A percentile compares a stretch with the other conserved stretches of the same genome.
These are phyloP conservation scores for Excoecaria agallocha DNA, from an alignment of 345 rosid species.

Conservation along the genomic window DNA sequence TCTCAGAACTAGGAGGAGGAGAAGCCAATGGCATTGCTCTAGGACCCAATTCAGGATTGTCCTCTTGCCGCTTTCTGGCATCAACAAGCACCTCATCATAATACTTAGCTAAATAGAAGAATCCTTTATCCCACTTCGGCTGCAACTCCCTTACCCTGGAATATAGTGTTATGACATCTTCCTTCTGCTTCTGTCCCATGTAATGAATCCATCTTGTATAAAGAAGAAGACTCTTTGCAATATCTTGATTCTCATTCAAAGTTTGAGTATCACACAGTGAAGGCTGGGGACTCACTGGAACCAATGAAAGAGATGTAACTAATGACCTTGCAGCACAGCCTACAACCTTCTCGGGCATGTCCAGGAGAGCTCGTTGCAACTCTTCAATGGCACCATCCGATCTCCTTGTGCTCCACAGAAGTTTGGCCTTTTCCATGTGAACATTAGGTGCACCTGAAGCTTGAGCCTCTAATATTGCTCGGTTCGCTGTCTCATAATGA, in stretches of 20 bases:
- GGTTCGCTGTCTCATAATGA: slow-evolving; percentile 91
- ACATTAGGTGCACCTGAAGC: slow-evolving; percentile 86
- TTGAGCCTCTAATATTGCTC: slow-evolving; percentile 90
- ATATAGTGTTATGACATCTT: slow-evolving; percentile 86
- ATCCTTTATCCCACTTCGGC: slow-evolving; percentile 94
- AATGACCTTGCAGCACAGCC: slow-evolving; percentile 67
- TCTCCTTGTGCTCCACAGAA: slow-evolving; percentile 86
- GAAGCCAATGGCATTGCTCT: slow-evolving; percentile 40
- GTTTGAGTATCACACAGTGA: slow-evolving; percentile 50
- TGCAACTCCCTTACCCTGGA: slow-evolving; percentile 80
- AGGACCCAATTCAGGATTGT: slow-evolving; percentile 51
- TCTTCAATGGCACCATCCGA: slow-evolving; percentile 89
- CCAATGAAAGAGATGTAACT: slow-evolving; percentile 70
- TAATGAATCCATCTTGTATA: slow-evolving; percentile 91
- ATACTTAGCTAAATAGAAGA: slow-evolving; percentile 88
- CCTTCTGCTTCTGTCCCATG: slow-evolving; percentile 92
- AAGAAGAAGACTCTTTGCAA: slow-evolving; percentile 89
- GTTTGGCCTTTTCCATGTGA: slow-evolving; percentile 94
- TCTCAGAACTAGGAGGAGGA: slow-evolving; percentile 50
- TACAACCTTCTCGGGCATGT: slow-evolving; percentile 80
- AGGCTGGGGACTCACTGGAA: slow-evolving; percentile 63
- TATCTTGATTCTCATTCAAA: slow-evolving; percentile 57
- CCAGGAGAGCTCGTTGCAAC: slow-evolving; percentile 83
- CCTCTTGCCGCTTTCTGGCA: slow-evolving; percentile 92
- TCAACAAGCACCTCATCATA: slow-evolving; percentile 90